Conservation (phyloP, 306 rosid genomes). For the Alnus rubra region DNA sequence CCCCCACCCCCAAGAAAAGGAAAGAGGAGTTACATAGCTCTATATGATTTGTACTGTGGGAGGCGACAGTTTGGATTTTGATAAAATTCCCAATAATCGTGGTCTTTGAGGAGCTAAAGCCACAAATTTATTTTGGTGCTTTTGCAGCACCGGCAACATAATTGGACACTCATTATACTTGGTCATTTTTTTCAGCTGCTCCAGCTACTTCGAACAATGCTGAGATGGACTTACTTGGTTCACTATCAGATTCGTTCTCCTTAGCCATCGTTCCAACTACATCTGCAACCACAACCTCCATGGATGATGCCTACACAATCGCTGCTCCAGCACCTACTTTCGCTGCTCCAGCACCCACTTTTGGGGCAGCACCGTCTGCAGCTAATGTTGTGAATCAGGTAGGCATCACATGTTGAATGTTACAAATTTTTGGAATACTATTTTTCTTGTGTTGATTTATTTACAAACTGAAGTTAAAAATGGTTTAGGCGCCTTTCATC, state of each 20-base stretch:
- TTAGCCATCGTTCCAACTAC: conserved; percentile 71
- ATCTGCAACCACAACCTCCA: conserved; percentile 44
- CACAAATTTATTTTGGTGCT: not conserved
- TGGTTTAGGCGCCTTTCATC: not conserved
- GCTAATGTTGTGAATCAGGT: conserved; percentile 66
- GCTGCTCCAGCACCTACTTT: conserved; percentile 47
- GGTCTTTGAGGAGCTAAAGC: conserved; percentile 11
- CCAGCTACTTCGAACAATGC: conserved; percentile 50
- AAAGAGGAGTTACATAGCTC: not conserved
- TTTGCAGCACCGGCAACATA: conserved; percentile 14
- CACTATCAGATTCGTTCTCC: conserved; percentile 69
- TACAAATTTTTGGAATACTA: not conserved
- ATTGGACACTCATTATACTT: conserved; percentile 23
- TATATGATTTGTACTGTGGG: conserved; percentile 9
- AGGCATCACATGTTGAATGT: conserved; percentile 16
- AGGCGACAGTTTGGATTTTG: conserved; percentile 12
- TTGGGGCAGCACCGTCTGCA: conserved; percentile 42
- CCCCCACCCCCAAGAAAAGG: not conserved
- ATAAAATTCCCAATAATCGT: conserved; percentile 10
- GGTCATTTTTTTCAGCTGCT: conserved; percentile 51
- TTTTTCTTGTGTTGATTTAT: not conserved
- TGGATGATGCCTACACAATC: conserved; percentile 35
- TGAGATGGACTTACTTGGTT: conserved; percentile 80
- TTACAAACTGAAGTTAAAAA: not conserved
- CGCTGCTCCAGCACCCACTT: conserved; percentile 48